Evolutionary conservation across 2,329 filamentous ascomycete species (phyloP).

Genomic region (Cadophora luteo-olivacea): DNA sequence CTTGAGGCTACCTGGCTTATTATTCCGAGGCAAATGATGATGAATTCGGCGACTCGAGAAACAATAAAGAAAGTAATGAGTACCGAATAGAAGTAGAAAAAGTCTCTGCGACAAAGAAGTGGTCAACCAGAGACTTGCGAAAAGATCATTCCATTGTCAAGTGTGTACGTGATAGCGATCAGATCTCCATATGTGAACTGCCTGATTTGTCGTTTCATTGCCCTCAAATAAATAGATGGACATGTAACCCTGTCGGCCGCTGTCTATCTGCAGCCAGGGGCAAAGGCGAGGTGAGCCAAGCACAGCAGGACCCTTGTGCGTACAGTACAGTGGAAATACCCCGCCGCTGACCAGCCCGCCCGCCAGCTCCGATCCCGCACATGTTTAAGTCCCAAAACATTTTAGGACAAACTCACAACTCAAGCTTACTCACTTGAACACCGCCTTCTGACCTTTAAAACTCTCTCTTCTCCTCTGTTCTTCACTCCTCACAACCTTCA

Average conservation of each 20-base stretch:
- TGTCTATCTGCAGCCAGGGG: slow-evolving; percentile 14
- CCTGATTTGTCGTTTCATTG: slow-evolving; percentile 28
- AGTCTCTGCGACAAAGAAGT: slow-evolving; percentile 18
- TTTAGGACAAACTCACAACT: slow-evolving; percentile 4
- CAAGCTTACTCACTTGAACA: background rate
- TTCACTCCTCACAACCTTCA: slow-evolving; percentile 7
- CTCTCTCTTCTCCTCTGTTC: background rate
- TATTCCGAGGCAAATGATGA: background rate
- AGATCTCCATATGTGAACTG: slow-evolving; percentile 12
- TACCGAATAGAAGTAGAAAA: background rate
- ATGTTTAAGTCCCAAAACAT: background rate
- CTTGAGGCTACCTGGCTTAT: background rate
- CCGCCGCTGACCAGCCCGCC: background rate
- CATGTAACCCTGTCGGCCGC: slow-evolving; percentile 4
- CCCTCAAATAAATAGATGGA: slow-evolving; percentile 19
- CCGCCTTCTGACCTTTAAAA: background rate
- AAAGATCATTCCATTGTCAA: slow-evolving; percentile 6
- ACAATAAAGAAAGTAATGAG: background rate
- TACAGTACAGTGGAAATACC: slow-evolving; percentile 1
- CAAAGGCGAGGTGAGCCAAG: background rate
- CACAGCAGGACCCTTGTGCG: background rate
- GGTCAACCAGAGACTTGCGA: slow-evolving; percentile 13
- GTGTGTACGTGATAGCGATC: background rate
- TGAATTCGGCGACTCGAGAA: slow-evolving; percentile 1
- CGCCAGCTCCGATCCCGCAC: slow-evolving; percentile 14